Evolutionary conservation across 192 early-diverging fungal genomes (phyloP).

Genomic region (Funneliformis geosporum): DNA sequence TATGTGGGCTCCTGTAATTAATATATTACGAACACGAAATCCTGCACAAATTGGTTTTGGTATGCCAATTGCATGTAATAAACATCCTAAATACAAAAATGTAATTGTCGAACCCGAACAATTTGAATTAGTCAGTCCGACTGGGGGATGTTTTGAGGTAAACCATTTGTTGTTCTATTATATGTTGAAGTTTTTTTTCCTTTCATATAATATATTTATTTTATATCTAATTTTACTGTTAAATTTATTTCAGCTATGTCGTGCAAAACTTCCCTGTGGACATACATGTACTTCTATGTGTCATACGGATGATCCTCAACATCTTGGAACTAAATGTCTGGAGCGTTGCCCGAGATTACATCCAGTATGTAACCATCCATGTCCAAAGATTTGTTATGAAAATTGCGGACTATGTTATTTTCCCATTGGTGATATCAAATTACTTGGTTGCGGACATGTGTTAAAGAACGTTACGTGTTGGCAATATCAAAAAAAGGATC

Average conservation of each 20-base stretch:
- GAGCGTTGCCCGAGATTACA: constrained; percentile 47
- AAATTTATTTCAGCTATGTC: too few species aligned
- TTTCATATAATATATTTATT: too few species aligned
- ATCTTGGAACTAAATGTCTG: constrained; percentile 44
- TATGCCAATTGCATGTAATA: constrained; percentile 51
- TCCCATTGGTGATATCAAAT: constrained; percentile 20
- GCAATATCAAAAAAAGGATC: background rate
- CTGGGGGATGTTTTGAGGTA: constrained; percentile 51
- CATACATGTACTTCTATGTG: constrained; percentile 48
- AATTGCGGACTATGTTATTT: constrained; percentile 48
- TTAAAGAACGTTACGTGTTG: too few species aligned
- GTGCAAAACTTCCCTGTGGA: constrained; percentile 46
- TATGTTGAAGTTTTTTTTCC: too few species aligned
- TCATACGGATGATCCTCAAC: constrained; percentile 34
- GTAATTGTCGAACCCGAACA: constrained; percentile 32
- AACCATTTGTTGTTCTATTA: too few species aligned
- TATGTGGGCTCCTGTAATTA: constrained; percentile 49
- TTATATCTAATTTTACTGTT: too few species aligned
- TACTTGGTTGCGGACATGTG: constrained; percentile 15
- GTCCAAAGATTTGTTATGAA: constrained; percentile 49
- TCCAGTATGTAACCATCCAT: constrained; percentile 46
- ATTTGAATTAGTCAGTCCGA: constrained; percentile 44
- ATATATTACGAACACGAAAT: constrained; percentile 36
- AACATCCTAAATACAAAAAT: constrained; percentile 46
- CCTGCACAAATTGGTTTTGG: constrained; percentile 37